Percentiles rank a stretch among this genome's conserved stretches.
Evolutionary conservation across 192 early-diverging fungal species (phyloP).

Genomic region (Lunasporangiospora selenospora): DNA sequence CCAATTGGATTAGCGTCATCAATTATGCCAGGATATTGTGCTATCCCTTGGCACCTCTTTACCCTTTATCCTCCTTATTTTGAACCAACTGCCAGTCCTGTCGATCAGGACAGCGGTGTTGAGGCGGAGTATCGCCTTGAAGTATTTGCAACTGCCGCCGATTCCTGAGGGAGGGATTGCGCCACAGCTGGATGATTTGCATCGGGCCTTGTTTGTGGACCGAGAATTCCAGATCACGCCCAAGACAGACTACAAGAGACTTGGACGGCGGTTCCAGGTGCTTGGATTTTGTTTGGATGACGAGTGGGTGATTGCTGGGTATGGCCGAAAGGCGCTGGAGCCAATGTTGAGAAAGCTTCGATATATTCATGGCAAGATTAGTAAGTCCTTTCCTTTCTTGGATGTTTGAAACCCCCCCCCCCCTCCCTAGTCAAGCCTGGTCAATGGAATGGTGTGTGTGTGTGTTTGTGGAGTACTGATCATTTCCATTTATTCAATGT

Average conservation of each 20-base stretch:
- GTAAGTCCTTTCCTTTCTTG: not conserved
- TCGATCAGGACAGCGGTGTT: conserved; percentile 15
- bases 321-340: conserved; percentile 15
- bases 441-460: too few species aligned
- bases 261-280: conserved; percentile 25
- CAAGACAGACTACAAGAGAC: conserved; percentile 16
- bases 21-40: conserved; percentile 16
- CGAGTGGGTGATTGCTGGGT: conserved; percentile 29
- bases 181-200: conserved; percentile 19
- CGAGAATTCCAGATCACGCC: not conserved
- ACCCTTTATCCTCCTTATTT: conserved; percentile 20
- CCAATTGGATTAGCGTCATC: conserved; percentile 10
- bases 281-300: conserved; percentile 39
- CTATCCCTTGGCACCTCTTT: conserved; percentile 20
- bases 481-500: not conserved
- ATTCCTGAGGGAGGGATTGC: conserved; percentile 4
- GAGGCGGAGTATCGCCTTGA: conserved; percentile 22
- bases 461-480: too few species aligned
- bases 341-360: conserved; percentile 18
- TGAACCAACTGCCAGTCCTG: conserved; percentile 23
- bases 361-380: conserved; percentile 26
- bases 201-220: conserved; percentile 27
- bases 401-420: too few species aligned
- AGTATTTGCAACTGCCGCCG: conserved; percentile 10
- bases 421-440: too few species aligned